A percentile compares a stretch with the other conserved stretches of the same genome.
Evolutionary conservation across 2,329 filamentous ascomycete species (phyloP).

Genomic region (Hortaea werneckii): DNA sequence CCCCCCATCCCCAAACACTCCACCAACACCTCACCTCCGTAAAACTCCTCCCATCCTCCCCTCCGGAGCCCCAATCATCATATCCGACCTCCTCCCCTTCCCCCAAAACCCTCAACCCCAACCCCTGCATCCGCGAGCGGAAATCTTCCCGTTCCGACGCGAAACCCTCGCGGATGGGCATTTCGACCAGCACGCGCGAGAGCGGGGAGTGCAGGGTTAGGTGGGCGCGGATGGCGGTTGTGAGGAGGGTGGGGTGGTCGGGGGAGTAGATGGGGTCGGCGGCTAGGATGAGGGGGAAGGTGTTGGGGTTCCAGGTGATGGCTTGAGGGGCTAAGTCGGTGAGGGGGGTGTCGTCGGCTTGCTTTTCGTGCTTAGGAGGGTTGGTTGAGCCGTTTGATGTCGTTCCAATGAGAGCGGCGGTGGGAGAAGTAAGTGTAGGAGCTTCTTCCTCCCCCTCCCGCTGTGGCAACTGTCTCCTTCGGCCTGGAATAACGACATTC

Average conservation of each 20-base stretch:
- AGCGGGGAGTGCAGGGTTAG: slow-evolving; percentile 43
- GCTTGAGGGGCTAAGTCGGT: not conserved
- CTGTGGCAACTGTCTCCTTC: too few relatives aligned
- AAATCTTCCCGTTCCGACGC: slow-evolving; percentile 56
- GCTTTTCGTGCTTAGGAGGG: too few relatives aligned
- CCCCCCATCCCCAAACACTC: slow-evolving; percentile 46
- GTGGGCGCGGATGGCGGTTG: slow-evolving; percentile 58
- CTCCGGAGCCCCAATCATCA: slow-evolving; percentile 59
- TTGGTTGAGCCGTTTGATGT: not conserved
- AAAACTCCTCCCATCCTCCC: slow-evolving; percentile 9
- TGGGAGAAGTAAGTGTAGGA: not conserved
- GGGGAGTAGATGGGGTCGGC: slow-evolving; percentile 84
- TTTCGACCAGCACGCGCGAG: slow-evolving; percentile 65
- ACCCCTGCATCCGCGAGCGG: slow-evolving; percentile 46
- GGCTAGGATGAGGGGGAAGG: slow-evolving; percentile 57
- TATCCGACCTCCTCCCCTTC: slow-evolving; percentile 55
- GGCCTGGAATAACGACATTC: not conserved
- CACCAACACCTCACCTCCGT: slow-evolving; percentile 57
- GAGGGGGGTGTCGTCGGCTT: not conserved
- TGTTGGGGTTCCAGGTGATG: slow-evolving; percentile 7
- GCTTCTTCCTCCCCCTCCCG: too few relatives aligned
- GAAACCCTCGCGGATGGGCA: slow-evolving; percentile 66
- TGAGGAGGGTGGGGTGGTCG: slow-evolving; percentile 66
- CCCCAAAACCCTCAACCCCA: slow-evolving; percentile 44
- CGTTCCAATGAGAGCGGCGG: not conserved